Base-by-base conservation (phyloP, 345 rosid species). In the Raphanus raphanistrum region DNA sequence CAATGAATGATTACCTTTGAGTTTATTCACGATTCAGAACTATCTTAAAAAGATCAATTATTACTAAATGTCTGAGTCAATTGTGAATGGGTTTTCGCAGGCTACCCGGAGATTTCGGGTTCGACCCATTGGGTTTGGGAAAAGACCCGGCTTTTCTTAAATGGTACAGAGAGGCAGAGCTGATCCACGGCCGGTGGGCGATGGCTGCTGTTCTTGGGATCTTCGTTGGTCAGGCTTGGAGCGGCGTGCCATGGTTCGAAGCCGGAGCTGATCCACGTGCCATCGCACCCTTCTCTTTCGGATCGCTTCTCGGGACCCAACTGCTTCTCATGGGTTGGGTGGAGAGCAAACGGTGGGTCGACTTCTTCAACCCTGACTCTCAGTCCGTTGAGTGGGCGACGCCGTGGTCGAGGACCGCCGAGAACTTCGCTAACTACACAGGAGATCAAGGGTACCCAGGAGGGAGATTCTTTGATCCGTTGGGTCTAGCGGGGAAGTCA, bases 111-210 rank as follows among this genome's bases (percentile, higher is more conserved):
- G 99, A 94, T 76, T 94, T 76, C 45, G 98, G 98, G 0, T 94
- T 94, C 66, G 98, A 94, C 84, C 98, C 98, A 7, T 83, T 92
- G 1, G 99, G 99, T 3, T 84, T 94, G 7, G 99, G 99, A 12
- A 94, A 87, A 76, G 99, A 94, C 80, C 99, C 99, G 8, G 92
- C 98, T 28, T 95, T 95, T 82, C 92, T 95, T 5, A 95, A 79
- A 83, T 95, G 99, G 99, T 95, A 95, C 86, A 84, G 99, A 25
- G 99, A 95, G 54, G 99, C 99, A 0, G 98, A 95, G 85, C 92
- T 95, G 27, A 95, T 95, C 82, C 99, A 95, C 71, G 98, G 98
- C 1, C 66, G 98, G 27, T 94, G 98, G 98, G 98, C 98, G 3
- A 94, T 94, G 97, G 76, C 90, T 0, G 98, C 98, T 0, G 98